Evolutionary conservation across 805 yeast genomes (phyloP).

Genomic region (Zygoascus bituminiphila): DNA sequence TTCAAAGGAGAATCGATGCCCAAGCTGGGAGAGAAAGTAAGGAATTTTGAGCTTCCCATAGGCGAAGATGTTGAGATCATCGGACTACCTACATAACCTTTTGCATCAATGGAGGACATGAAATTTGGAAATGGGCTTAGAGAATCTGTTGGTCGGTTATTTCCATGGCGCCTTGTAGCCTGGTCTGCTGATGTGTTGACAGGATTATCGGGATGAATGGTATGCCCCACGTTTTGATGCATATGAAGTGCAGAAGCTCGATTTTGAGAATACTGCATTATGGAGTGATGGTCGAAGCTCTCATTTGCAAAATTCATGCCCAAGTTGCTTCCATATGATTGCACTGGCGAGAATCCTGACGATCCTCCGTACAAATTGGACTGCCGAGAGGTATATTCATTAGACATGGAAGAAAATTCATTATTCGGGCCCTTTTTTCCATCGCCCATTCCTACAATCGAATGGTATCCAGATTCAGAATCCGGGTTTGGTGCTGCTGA

Average conservation of each 20-base stretch:
- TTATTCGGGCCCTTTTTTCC: not conserved
- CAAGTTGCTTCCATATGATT: not conserved
- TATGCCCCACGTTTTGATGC: not conserved
- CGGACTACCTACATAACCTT: not conserved
- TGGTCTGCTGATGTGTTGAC: not conserved
- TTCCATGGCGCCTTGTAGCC: not conserved
- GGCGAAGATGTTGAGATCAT: not conserved
- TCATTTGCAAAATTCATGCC: not conserved
- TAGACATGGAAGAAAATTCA: not conserved
- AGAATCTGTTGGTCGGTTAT: not conserved
- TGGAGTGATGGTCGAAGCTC: not conserved
- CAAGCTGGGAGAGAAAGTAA: not conserved
- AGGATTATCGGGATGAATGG: not conserved
- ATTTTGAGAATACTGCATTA: not conserved
- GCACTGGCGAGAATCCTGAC: not conserved
- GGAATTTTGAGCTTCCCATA: not conserved
- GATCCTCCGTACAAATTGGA: not conserved
- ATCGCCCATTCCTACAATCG: not conserved
- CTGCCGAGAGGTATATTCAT: not conserved
- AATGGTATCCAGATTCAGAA: too few relatives aligned
- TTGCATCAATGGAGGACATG: not conserved
- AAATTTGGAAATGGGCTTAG: not conserved
- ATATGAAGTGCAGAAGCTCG: not conserved
- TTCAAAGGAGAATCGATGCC: not conserved
- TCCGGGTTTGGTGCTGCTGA: too few relatives aligned